Percentiles rank a stretch among this genome's conserved stretches.
Conservation (phyloP, 306 rosid species). For the Mimosa pudica region DNA sequence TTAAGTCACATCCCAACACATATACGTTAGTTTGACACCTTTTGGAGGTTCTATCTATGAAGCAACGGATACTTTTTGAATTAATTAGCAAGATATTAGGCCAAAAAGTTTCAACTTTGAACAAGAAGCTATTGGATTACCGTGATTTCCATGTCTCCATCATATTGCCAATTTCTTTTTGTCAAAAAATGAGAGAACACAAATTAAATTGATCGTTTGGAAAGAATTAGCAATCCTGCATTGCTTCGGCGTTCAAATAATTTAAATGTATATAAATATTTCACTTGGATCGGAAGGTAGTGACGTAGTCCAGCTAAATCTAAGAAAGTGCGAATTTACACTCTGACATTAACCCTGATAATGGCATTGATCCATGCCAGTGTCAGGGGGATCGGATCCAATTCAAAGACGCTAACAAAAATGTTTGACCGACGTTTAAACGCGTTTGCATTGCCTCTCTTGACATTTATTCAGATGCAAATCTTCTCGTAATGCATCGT, state of each 20-base stretch:
- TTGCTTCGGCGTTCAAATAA: not conserved
- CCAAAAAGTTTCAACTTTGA: constrained; percentile 11
- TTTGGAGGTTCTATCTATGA: constrained; percentile 17
- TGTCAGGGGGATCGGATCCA: not conserved
- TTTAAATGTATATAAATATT: not conserved
- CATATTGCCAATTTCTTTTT: not conserved
- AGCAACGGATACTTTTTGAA: constrained; percentile 21
- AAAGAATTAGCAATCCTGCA: not conserved
- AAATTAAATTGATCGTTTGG: not conserved
- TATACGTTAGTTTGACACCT: constrained; percentile 34
- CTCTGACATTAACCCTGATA: not conserved
- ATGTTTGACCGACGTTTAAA: not conserved
- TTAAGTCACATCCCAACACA: constrained; percentile 34
- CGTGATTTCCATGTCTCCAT: constrained; percentile 7
- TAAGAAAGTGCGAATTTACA: not conserved
- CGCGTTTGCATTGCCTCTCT: not conserved
- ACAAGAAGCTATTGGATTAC: constrained; percentile 9
- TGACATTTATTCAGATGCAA: not conserved
- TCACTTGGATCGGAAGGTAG: not conserved
- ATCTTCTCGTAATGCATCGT: not conserved
- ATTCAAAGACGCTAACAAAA: not conserved
- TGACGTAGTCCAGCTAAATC: not conserved
- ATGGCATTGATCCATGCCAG: not conserved
- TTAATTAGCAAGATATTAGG: constrained; percentile 19
- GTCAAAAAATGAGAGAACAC: not conserved